A percentile compares a stretch with the other conserved stretches of the same genome.
phyloP scores from a whole-genome alignment of 768 basidiomycete species.

The Collybiopsis luxurians region DNA sequence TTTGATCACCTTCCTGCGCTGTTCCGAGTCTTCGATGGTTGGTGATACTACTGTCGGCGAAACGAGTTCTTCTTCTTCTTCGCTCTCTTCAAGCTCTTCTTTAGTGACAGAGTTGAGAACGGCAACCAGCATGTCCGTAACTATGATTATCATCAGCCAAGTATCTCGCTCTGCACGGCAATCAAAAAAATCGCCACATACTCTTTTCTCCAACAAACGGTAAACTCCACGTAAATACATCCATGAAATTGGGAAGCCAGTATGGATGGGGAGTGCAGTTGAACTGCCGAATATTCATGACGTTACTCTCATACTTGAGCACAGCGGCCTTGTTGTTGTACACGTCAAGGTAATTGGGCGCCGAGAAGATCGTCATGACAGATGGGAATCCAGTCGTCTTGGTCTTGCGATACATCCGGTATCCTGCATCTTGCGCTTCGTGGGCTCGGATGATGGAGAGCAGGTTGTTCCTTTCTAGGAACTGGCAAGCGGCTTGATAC shows the following conservation, averaged over 20 bases:
- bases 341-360: conserved; percentile 97
- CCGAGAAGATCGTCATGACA: conserved; percentile 99
- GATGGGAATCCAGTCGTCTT: conserved; percentile 98
- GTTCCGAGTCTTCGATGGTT: conserved; percentile 47
- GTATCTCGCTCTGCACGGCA: not conserved
- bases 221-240: conserved; percentile 98
- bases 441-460: conserved; percentile 97
- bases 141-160: conserved; percentile 37
- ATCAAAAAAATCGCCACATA: conserved; percentile 31
- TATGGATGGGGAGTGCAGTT: conserved; percentile 95
- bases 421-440: conserved; percentile 99
- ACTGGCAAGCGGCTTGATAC: conserved; percentile 95
- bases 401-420: conserved; percentile 99
- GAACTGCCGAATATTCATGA: conserved; percentile 98
- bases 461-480: conserved; percentile 95
- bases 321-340: conserved; percentile 99
- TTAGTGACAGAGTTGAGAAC: conserved; percentile 95
- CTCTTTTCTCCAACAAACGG: conserved; percentile 99
- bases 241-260: conserved; percentile 99
- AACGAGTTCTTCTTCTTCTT: conserved; percentile 46
- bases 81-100: conserved; percentile 90
- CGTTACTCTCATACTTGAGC: conserved; percentile 98
- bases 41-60: conserved; percentile 34
- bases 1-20: conserved; percentile 91
- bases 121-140: conserved; percentile 98